Evolutionary conservation across 2,329 filamentous ascomycete genomes (phyloP), one percentile per base, ranked within the genome.

Genomic region (Penicillium brevicompactum): DNA sequence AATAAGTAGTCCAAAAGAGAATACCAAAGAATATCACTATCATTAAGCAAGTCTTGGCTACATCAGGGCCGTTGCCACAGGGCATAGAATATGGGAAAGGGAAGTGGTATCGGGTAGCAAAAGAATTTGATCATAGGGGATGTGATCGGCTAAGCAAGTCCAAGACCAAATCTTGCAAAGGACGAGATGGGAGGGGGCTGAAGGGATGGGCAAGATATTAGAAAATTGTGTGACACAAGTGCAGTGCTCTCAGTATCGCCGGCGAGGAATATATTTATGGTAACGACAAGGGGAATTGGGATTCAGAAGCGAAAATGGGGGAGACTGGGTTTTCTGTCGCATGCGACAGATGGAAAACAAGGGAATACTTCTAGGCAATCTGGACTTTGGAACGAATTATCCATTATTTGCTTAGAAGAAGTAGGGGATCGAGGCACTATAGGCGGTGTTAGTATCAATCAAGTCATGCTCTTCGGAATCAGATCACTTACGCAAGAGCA

Each of bases 401-500:
- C 48, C 11, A 9, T 58, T 16, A 16, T 22, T 27, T 21, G 16
- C 43, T 55, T 72, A 77, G 62, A 79, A 76, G 65, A 79, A 78
- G 63, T 78, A 80, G 22, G 77, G 77, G 63, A 80, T 78, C 13
- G 76, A 73, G 40, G 76, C 76, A 46, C 77, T 80, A 53, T 1
- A 52, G 21, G 44, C 4, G 8, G 37, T 24, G 62, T 72, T 62
- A 70, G 65, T 22, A 49, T 43, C 31, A 4, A 49, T 43, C 31
- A 4, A 21, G 14, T 54, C 37, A 27, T 9, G 37, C 6, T 40
- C 18, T 31, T 34, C 31, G 7, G 49, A 10, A 30, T 44, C 43
- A 42, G 46, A 47, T 42, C 14, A 88, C 92, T 79, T 84, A 97
- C 94, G 92, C 92, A 74, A 97, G 84, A 54, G 90, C 91, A 72